Evolutionary conservation across 345 rosid species (phyloP).

Genomic region (Populus nigra): DNA sequence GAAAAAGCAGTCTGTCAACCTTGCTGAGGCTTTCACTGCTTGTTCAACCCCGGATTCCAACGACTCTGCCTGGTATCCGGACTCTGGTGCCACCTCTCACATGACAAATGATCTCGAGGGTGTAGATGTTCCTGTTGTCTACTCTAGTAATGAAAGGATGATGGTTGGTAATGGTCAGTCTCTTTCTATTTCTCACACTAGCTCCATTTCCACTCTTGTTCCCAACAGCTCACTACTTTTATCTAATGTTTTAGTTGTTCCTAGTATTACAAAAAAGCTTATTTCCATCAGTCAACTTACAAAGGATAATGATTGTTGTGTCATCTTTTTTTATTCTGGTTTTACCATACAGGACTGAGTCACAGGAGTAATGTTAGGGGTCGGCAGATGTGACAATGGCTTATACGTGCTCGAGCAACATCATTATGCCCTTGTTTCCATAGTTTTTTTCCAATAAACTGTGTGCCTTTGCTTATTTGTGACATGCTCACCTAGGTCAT

Average conservation of each 20-base stretch:
- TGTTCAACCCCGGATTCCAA: background rate
- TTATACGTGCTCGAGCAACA: too few species aligned
- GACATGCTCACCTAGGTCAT: too few species aligned
- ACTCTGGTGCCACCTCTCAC: background rate
- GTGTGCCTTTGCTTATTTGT: too few species aligned
- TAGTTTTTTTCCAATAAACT: too few species aligned
- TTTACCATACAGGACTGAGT: too few species aligned
- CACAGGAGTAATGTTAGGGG: too few species aligned
- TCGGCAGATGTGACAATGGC: too few species aligned
- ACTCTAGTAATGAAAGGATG: background rate
- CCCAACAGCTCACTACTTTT: background rate
- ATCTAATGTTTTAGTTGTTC: background rate
- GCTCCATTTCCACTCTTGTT: background rate
- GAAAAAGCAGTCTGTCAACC: too few species aligned
- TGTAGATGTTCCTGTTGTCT: background rate
- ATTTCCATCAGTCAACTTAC: too few species aligned
- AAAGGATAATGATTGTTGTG: too few species aligned
- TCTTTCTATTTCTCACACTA: background rate
- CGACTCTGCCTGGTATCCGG: background rate
- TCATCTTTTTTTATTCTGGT: too few species aligned
- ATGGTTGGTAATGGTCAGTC: slow-evolving; percentile 2
- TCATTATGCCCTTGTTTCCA: too few species aligned
- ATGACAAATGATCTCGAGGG: background rate
- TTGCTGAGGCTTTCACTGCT: background rate
- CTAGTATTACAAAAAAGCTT: background rate